Conservation (phyloP, 1,284 basidiomycete genomes). For the Sphaerobolus stellatus region DNA sequence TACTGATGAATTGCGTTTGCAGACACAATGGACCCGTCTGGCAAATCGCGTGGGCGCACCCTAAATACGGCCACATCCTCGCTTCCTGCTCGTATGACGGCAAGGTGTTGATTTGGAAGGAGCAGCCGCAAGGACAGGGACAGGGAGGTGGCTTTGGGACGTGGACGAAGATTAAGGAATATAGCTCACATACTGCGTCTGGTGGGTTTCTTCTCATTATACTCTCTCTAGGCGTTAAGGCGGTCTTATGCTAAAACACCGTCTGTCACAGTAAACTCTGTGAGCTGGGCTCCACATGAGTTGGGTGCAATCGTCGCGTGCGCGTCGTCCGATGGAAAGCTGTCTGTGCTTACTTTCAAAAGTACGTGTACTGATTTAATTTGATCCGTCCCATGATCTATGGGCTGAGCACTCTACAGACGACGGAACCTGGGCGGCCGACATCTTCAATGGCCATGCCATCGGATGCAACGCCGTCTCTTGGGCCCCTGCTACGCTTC, state of each 20-base stretch:
- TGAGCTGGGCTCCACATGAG: constrained; percentile 98
- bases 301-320: constrained; percentile 96
- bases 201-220: no score
- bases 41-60: constrained; percentile 99
- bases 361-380: constrained; percentile 51
- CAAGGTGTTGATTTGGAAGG: constrained; percentile 98
- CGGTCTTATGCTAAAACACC: neutral
- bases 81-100: constrained; percentile 98
- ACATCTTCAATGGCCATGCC: constrained; percentile 93
- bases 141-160: constrained; percentile 54
- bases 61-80: constrained; percentile 93
- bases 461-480: constrained; percentile 97
- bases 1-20: neutral
- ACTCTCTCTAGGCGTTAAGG: neutral
- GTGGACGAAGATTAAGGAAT: constrained; percentile 97
- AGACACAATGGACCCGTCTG: constrained; percentile 97
- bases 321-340: constrained; percentile 96
- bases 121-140: constrained; percentile 51
- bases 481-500: constrained; percentile 92
- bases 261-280: constrained; percentile 77
- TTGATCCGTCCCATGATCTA: neutral
- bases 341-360: constrained; percentile 97
- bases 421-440: constrained; percentile 94
- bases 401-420: no score
- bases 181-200: constrained; percentile 90